Base-by-base conservation (phyloP, 1,139 yeast species). In the Insectozyma bohioensis region DNA sequence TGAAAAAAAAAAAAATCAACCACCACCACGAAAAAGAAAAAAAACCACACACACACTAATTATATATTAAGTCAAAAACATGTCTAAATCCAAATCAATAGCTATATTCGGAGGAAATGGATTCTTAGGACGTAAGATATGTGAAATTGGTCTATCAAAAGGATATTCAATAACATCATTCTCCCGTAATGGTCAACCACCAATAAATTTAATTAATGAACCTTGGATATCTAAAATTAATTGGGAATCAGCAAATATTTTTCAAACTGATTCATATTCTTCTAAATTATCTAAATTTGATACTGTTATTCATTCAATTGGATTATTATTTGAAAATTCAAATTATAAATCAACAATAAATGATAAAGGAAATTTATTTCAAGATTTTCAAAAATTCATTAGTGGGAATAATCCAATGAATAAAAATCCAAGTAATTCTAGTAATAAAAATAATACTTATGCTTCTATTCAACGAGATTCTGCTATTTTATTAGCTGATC, bases 21-120 rank as follows among this genome's bases (percentile, higher is more conserved):
- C 23, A 26, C 18, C 30, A 15, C 12, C 18, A 10, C 30, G 12
- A 24, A n/a, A n/a, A n/a, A n/a, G n/a, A n/a, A n/a, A n/a, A n/a
- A n/a, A n/a, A n/a, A n/a, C n/a, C n/a, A n/a, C n/a, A n/a, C n/a
- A n/a, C n/a, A n/a, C n/a, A n/a, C 8, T 15, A 6, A 6, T 13
- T n/a, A 5, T 6, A 22, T 5, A 22, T 18, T 24, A 6, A 4
- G n/a, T n/a, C 12, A 26, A 45, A 51, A 34, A 47, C 12, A 36
- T 41, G 40, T 34, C 46, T 12, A 59, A 49, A n/a, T n/a, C n/a
- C n/a, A n/a, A n/a, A 39, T 52, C 68, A 30, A 65, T 81, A 32
- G 77, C 85, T 6, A 85, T 87, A 0, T 77, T 88, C 47, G 97
- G 97, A 12, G 96, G 97, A 0, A 80, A 78, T 40, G 97, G 97